phyloP scores from a whole-genome alignment of 1,284 basidiomycete genomes.

The Grifola frondosa region DNA sequence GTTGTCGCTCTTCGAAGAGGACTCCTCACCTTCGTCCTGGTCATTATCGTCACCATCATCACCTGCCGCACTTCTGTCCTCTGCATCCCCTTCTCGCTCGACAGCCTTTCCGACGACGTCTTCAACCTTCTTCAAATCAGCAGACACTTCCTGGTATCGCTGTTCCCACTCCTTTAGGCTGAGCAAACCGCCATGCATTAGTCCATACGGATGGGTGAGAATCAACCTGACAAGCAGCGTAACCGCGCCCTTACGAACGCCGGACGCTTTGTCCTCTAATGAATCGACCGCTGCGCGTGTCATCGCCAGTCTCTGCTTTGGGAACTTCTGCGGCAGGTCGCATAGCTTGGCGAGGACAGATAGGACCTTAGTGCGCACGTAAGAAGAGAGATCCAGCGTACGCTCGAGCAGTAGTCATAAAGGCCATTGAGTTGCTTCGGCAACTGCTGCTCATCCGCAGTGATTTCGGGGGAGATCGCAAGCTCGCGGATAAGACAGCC shows the following conservation, averaged over 20 bases:
- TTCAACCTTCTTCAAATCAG: conserved; percentile 62
- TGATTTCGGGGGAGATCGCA: conserved; percentile 54
- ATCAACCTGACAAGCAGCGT: conserved; percentile 78
- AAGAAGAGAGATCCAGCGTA: conserved; percentile 86
- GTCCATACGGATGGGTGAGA: conserved; percentile 87
- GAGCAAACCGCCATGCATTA: conserved; percentile 83
- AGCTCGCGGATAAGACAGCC: conserved; percentile 81
- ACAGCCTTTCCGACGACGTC: conserved; percentile 56
- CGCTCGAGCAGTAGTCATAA: conserved; percentile 86
- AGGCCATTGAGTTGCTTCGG: conserved; percentile 84
- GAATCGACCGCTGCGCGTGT: conserved; percentile 77
- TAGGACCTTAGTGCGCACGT: conserved; percentile 89
- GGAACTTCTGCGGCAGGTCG: conserved; percentile 81
- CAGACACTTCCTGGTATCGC: conserved; percentile 65
- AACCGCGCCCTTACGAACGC: conserved; percentile 85
- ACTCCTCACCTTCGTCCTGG: conserved; percentile 17
- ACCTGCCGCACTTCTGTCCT: conserved; percentile 32
- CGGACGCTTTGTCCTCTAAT: conserved; percentile 89
- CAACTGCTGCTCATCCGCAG: conserved; percentile 56
- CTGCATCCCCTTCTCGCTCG: conserved; percentile 44
- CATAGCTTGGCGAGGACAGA: conserved; percentile 71
- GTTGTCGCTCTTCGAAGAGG: conserved; percentile 19
- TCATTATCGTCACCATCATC: conserved; percentile 28
- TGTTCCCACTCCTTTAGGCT: conserved; percentile 74
- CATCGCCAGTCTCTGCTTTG: conserved; percentile 80